Base-by-base conservation (phyloP, 1,284 basidiomycete species). In the Malassezia cuniculi region DNA sequence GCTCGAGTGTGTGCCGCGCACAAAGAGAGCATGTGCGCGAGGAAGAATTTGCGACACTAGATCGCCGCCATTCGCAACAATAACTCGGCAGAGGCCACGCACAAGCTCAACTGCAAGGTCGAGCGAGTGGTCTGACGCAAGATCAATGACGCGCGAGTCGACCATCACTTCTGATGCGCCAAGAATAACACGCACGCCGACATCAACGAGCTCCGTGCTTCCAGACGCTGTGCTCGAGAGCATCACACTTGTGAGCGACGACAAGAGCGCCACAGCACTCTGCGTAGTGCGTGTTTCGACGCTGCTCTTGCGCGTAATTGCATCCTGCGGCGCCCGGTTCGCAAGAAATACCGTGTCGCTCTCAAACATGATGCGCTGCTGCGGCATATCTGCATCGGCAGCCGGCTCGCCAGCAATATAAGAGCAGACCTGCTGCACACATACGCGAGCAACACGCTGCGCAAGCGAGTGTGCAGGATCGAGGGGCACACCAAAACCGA, bases 401-500 rank as follows among this genome's bases (percentile, higher is more conserved):
- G 47, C 2, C 9, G 9, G 20, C 8, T 8, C 31, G 10, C 19
- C 29, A 2, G 33, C 26, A 3, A 47, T 10, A 14, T 36, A 22
- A n/a, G 36, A 24, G 17, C 28, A 24, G 2, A 52, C 11, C 11
- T 50, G 40, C 1, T 37, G 29, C 3, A 44, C 34, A 5, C 42
- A 34, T 0, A 56, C 28, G 5, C 54, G 52, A 4, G 57, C 52
- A 8, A 51, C 46, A 8, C 54, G 54, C 25, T 50, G 37, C 5
- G 51, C 52, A 3, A 31, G 33, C 6, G 49, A 30, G 8, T 47
- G 48, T 6, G 46, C 47, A 1, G 57, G 57, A 22, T 56, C 54
- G 12, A 57, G 39, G 6, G 48, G 48, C 15, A 58, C 28, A 0
- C 40, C 48, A 4, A 45, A 27, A 6, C 48, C 47, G 3, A 35